Conservation (phyloP, 2,329 filamentous ascomycete genomes). For the Alternaria arbusti region DNA sequence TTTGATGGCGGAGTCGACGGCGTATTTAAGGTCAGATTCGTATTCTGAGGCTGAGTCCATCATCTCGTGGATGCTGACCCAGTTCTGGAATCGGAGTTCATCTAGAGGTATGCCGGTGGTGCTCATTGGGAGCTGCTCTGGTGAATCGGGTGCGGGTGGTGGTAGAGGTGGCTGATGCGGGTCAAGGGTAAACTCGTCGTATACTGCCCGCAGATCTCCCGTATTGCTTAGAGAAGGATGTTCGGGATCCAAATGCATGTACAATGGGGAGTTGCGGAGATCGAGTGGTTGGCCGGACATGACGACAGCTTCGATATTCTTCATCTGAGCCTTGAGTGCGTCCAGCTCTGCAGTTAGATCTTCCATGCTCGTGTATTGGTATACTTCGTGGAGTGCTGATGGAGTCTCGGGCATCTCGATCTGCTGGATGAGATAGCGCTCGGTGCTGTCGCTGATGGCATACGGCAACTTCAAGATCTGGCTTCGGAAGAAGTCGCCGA, state of each 20-base stretch:
- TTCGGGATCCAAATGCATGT: constrained; percentile 45
- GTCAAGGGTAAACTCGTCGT: constrained; percentile 55
- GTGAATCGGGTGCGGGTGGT: constrained; percentile 10
- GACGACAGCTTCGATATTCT: constrained; percentile 36
- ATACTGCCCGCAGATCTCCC: constrained; percentile 46
- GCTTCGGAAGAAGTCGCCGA: constrained; percentile 28
- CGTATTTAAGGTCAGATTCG: constrained; percentile 11
- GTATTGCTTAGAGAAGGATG: constrained; percentile 28
- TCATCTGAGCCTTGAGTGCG: constrained; percentile 30
- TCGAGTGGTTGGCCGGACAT: constrained; percentile 46
- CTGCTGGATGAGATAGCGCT: constrained; percentile 13
- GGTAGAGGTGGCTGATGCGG: constrained; percentile 37
- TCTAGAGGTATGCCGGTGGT: constrained; percentile 52
- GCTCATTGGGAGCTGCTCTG: constrained; percentile 21
- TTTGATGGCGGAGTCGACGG: constrained; percentile 18
- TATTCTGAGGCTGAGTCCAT: constrained; percentile 47
- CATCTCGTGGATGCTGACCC: constrained; percentile 56
- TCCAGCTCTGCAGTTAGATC: constrained; percentile 27
- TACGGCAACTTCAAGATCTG: constrained; percentile 37
- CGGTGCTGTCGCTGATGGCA: constrained; percentile 22
- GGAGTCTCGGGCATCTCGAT: constrained; percentile 7
- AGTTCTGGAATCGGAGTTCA: constrained; percentile 58
- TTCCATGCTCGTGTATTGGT: constrained; percentile 18
- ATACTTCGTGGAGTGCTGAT: not conserved
- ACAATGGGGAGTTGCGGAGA: constrained; percentile 42